Evolutionary conservation across 169 alveolate species (phyloP), one percentile per base, ranked within the genome.

Genomic region (Cyclospora cayetanensis): DNA sequence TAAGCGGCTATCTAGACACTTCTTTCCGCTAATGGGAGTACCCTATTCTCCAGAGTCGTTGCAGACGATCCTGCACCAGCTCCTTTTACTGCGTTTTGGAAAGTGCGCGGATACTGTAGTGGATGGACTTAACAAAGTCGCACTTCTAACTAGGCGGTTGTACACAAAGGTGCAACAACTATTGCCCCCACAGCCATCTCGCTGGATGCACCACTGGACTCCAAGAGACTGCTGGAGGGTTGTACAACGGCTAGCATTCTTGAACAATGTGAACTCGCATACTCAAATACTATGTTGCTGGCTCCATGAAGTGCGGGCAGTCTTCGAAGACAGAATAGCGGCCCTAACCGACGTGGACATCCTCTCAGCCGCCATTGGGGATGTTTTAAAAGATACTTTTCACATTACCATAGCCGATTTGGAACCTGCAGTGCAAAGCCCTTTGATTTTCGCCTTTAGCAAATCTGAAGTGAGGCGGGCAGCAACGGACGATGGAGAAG

Each of bases 231-330:
- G 89, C 34, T 79, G 89, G 89, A 9, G 89, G 74, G 89, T 79
- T 79, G 89, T 52, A 50, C 89, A 79, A 27, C 41, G 89, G 74
- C 43, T 79, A 1, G 70, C 53, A 22, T 46, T 15, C 31, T 15
- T 79, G 37, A 79, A 79, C 22, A 37, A 46, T 34, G 53, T 20
- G 60, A 34, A 72, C 2, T 46, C 89, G 0, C 89, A 50, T 29
- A 41, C 29, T 52, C 89, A 79, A 31, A 68, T 79, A 39, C 89
- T 79, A 41, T 46, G 89, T 39, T 95, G 98, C 55, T 98, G 99
- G 99, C 97, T 97, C 93, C 99, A 98, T 93, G 99, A 98, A 95
- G 98, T 98, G 93, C 98, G 97, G 94, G 93, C 99, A 84, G 99
- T 98, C 55, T 97, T 98, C 90, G 98, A 96, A 92, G 99, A 98